These are phyloP conservation scores for Nematocida displodere DNA, from an alignment of 371 early-diverging fungal species.

Conservation along the genomic window DNA sequence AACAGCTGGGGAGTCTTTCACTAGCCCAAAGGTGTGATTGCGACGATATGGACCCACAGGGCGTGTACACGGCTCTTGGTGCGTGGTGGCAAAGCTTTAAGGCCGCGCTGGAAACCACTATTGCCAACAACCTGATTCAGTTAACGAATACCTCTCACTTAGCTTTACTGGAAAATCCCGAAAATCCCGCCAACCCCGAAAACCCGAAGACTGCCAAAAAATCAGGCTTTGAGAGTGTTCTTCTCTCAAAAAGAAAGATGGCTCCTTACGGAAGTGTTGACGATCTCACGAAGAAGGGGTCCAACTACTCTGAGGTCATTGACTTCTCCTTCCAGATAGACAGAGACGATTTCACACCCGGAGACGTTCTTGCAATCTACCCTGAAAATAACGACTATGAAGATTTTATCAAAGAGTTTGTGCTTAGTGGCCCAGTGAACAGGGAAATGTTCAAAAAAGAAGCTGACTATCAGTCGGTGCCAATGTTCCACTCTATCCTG, in stretches of 20 bases:
- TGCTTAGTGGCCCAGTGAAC: slow-evolving; percentile 24
- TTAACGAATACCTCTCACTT: no score
- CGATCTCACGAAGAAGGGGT: not conserved
- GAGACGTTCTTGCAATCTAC: slow-evolving; percentile 58
- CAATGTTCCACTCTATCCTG: slow-evolving; percentile 48
- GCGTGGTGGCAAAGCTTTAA: slow-evolving; percentile 14
- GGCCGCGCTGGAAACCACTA: not conserved
- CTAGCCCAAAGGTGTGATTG: slow-evolving; percentile 75
- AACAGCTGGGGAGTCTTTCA: slow-evolving; percentile 76
- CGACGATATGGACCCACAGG: slow-evolving; percentile 89
- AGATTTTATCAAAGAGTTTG: slow-evolving; percentile 45
- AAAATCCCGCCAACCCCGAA: not conserved
- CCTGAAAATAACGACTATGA: slow-evolving; percentile 56
- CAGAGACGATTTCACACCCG: slow-evolving; percentile 8
- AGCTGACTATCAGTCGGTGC: slow-evolving; percentile 56
- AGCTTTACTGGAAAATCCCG: not conserved
- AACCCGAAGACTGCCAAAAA: no score
- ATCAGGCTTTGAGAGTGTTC: no score
- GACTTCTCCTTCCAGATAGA: slow-evolving; percentile 57
- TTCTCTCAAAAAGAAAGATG: not conserved
- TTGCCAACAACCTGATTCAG: no score
- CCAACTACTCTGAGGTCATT: slow-evolving; percentile 45
- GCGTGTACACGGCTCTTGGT: slow-evolving; percentile 66
- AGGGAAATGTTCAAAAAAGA: not conserved
- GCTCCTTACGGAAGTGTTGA: not conserved